A percentile compares a stretch with the other conserved stretches of the same genome.
phyloP scores from a whole-genome alignment of 2,329 filamentous ascomycete genomes.

The Malbranchea cinnamomea region DNA sequence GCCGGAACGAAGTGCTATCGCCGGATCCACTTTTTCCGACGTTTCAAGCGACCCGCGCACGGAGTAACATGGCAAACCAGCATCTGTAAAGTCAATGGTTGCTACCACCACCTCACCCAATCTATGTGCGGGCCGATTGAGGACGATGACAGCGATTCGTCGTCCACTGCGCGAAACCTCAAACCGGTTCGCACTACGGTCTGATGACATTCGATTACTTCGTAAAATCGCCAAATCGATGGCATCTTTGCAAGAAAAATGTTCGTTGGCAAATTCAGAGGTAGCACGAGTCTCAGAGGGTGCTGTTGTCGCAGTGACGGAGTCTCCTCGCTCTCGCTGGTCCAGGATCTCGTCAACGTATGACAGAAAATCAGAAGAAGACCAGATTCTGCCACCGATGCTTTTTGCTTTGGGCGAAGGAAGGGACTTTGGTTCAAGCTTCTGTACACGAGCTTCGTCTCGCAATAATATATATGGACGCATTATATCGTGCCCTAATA shows the following conservation, averaged over 20 bases:
- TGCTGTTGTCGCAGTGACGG: conserved; percentile 50
- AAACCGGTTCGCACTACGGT: conserved; percentile 79
- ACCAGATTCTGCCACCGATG: conserved; percentile 29
- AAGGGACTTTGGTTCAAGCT: conserved; percentile 24
- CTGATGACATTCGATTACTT: conserved; percentile 54
- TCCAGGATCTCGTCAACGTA: conserved; percentile 65
- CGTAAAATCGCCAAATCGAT: conserved; percentile 84
- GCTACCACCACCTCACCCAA: conserved; percentile 77
- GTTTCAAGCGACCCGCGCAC: conserved; percentile 76
- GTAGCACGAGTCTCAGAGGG: conserved; percentile 46
- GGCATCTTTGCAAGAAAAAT: conserved; percentile 54
- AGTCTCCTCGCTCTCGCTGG: conserved; percentile 37
- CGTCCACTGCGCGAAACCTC: conserved; percentile 88
- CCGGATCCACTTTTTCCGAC: conserved; percentile 64
- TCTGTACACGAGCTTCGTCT: conserved; percentile 59
- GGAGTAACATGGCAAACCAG: conserved; percentile 70
- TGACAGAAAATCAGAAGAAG: conserved; percentile 49
- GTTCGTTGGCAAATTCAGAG: conserved; percentile 25
- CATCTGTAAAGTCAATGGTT: conserved; percentile 66
- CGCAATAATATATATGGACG: conserved; percentile 78
- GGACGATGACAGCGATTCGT: conserved; percentile 77
- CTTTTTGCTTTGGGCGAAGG: conserved; percentile 26
- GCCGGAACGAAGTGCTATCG: conserved; percentile 68
- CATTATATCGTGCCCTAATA: conserved; percentile 88
- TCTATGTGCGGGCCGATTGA: conserved; percentile 76